Evolutionary conservation across 768 basidiomycete species (phyloP).

Genomic region (Phaffia tasmanica): DNA sequence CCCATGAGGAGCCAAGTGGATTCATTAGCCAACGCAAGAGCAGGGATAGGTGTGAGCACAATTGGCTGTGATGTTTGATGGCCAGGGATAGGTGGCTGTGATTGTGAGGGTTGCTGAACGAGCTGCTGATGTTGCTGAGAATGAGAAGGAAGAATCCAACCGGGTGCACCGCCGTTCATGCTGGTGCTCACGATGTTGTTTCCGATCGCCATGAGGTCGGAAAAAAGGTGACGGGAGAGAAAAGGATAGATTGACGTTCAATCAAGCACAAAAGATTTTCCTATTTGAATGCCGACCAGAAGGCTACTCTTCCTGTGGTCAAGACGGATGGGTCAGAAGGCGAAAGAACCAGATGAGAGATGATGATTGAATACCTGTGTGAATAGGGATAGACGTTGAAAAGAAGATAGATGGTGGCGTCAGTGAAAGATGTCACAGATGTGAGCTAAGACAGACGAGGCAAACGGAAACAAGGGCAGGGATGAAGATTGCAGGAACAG

Average conservation of each 20-base stretch:
- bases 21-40: constrained; percentile 75
- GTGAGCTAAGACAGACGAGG: no score
- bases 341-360: no score
- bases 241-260: neutral
- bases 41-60: constrained; percentile 46
- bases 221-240: neutral
- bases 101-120: neutral
- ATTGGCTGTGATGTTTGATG: neutral
- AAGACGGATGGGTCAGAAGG: no score
- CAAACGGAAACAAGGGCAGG: no score
- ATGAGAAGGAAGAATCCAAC: no score
- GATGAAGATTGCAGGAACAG: no score
- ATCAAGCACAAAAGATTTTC: no score
- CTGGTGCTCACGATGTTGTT: neutral
- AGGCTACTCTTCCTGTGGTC: neutral
- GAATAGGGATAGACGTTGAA: no score
- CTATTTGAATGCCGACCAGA: neutral
- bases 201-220: neutral
- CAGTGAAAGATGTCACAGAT: no score
- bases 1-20: constrained; percentile 93
- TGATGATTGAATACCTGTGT: no score
- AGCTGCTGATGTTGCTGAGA: constrained; percentile 5
- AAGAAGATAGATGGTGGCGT: no score
- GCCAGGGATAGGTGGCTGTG: neutral
- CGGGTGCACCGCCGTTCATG: neutral